Base-by-base conservation (phyloP, 2,329 filamentous ascomycete species). In the Aspergillus pseudoglaucus region DNA sequence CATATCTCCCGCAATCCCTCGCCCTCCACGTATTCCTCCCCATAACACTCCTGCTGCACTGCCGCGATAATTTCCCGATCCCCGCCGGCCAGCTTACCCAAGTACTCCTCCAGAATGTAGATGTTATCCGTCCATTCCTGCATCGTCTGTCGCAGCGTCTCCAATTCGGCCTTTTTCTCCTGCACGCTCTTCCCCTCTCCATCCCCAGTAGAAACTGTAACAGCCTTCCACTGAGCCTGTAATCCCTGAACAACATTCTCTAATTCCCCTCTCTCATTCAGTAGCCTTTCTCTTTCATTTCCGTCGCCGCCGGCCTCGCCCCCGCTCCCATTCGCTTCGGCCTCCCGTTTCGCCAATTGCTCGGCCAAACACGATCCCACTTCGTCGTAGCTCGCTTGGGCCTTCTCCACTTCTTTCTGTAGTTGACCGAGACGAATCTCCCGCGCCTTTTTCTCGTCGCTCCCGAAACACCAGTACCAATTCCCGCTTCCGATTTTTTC, bases 401-500 rank as follows among this genome's bases (percentile, higher is more conserved):
- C 47, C 41, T 58, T 59, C 50, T 62, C 62, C 58, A 63, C 56
- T 43, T 68, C 65, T 40, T 52, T 53, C 41, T 48, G 47, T 43
- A 68, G 47, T 53, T 56, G 54, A 41, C 42, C 55, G 44, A 64
- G 50, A 35, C 57, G 58, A 14, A 52, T 57, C 43, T 78, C 68
- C 47, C 68, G 70, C 15, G 66, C 62, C 42, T 74, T 75, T 59
- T 72, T 76, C 58, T 79, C 79, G 46, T 84, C 80, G 23, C 75
- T 80, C 15, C 67, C 72, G 61, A 85, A 86, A 53, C 75, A 78
- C 83, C 83, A 87, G 67, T 85, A 86, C 83, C 83, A 87, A 62
- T 86, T 86, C 23, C 81, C 82, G 53, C 75, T 83, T 39, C 83
- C 83, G 57, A 87, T 86, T 64, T 85, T 86, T 68, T 86, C 83